Evolutionary conservation across 331 rosid species (phyloP), one percentile per base, ranked within the genome.

Genomic region (Arachis monticola): DNA sequence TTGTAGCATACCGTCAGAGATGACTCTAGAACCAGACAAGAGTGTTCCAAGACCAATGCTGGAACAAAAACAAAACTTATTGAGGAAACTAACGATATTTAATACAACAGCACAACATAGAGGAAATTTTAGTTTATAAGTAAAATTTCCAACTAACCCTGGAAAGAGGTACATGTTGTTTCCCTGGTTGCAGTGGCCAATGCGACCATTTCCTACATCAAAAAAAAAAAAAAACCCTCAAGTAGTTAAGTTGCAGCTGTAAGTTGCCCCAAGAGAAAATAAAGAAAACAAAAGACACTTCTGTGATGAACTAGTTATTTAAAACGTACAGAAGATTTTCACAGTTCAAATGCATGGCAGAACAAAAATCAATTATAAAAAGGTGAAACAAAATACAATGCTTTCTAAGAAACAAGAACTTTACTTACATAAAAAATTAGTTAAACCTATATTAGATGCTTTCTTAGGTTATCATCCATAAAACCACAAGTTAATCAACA

Each of bases 121-220:
- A 71, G 11, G 51, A 38, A 64, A 67, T 48, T 65, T 64, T 47
- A 35, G 47, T 51, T 66, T 56, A 30, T 63, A 60, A 48, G 40
- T n/a, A 64, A 61, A 80, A 75, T 41, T 74, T 72, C 17, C 14
- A 78, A 85, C 97, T 73, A 82, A 92, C 99, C 99, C 99, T 27
- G 99, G 99, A 88, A 95, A 95, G 48, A 95, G 98, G 85, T 95
- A 95, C 99, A 95, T 95, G 86, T 95, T 95, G 87, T 95, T 95
- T 72, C 99, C 99, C 80, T 95, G 99, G 88, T 95, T 95, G 89
- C 96, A 95, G 87, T 92, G 97, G 70, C 99, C 99, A 76, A 87
- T 79, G 17, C 5, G 83, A 75, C 93, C 98, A 79, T 95, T 87
- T 51, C 93, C 99, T 94, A 81, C 75, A 76, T 81, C 75, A 22